Evolutionary conservation across 139 green algal genomes (phyloP), one percentile per base, ranked within the genome.

Genomic region (Tetraselmis striata): DNA sequence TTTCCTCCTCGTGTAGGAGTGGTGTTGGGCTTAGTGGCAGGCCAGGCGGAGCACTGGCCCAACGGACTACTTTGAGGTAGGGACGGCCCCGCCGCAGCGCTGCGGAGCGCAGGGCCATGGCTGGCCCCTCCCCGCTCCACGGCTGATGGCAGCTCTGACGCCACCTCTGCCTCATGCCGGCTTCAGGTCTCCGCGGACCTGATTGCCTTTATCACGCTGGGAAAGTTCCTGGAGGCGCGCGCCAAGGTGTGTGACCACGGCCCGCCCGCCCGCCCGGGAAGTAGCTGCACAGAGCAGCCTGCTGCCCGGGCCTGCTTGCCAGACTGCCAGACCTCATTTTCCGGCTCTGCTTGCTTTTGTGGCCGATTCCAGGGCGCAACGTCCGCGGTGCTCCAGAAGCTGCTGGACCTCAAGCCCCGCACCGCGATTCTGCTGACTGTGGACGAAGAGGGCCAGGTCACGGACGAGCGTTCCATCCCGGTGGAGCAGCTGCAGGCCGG

Each of bases 171-270:
- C n/a, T n/a, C n/a, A n/a, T n/a, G n/a, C n/a, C n/a, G n/a, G n/a
- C n/a, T n/a, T n/a, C n/a, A 93, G 59, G 92, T 89, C 58, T 81
- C 45, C 32, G 84, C 87, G 24, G 89, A 90, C 84, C 83, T 93
- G 0, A 88, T 93, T 32, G 90, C 85, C 27, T 93, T 93, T 83
- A 91, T 93, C 58, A 81, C 90, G 28, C 77, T 92, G 1, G 89
- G 89, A 1, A 93, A 93, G 80, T 92, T 88, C 74, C 59, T 93
- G 24, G 89, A 93, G 27, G 30, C 76, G 27, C 30, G 27, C 1
- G 87, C 89, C 28, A 88, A 88, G 30, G 86, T 74, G 29, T 32
- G 77, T n/a, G n/a, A n/a, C n/a, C n/a, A n/a, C n/a, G n/a, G n/a
- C n/a, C n/a, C n/a, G n/a, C n/a, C n/a, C n/a, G n/a, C n/a, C n/a